Conservation (phyloP, 2,329 filamentous ascomycete genomes). For the Fusarium secorum region DNA sequence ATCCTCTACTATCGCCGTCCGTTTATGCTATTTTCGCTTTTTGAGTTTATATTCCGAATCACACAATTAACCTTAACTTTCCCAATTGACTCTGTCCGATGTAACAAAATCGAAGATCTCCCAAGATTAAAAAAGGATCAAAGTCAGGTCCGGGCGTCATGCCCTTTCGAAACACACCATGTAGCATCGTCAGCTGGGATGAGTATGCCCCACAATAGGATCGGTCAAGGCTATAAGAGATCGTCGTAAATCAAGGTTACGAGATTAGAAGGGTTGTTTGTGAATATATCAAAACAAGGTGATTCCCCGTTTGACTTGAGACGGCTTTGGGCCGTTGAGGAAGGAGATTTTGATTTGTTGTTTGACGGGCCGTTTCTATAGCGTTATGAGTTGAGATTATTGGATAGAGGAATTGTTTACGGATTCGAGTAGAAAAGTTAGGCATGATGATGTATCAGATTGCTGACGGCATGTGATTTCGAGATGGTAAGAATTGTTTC, state of each 20-base stretch:
- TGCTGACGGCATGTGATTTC: neutral
- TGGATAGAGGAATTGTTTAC: neutral
- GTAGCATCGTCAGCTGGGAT: conserved; percentile 34
- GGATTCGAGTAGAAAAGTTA: neutral
- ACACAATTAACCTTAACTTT: neutral
- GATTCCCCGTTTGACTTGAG: neutral
- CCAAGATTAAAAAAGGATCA: conserved; percentile 12
- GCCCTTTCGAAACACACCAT: conserved; percentile 28
- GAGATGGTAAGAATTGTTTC: neutral
- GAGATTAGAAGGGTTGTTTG: conserved; percentile 9
- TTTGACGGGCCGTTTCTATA: neutral
- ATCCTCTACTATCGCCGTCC: neutral
- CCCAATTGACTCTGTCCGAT: neutral
- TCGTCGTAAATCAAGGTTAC: conserved; percentile 2
- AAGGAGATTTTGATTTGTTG: neutral
- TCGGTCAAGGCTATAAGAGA: neutral
- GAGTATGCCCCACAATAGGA: neutral
- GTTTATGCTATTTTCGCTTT: neutral
- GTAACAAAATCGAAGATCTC: neutral
- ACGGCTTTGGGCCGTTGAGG: neutral
- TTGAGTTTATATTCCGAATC: neutral
- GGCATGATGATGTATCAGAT: neutral
- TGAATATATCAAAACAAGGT: conserved; percentile 6
- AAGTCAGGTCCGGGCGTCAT: conserved; percentile 11
- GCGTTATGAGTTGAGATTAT: neutral